A percentile compares a stretch with the other conserved stretches of the same genome.
These are phyloP conservation scores for Hanseniaspora sp. DNA, from an alignment of 1,139 yeast genomes.

Conservation along the genomic window DNA sequence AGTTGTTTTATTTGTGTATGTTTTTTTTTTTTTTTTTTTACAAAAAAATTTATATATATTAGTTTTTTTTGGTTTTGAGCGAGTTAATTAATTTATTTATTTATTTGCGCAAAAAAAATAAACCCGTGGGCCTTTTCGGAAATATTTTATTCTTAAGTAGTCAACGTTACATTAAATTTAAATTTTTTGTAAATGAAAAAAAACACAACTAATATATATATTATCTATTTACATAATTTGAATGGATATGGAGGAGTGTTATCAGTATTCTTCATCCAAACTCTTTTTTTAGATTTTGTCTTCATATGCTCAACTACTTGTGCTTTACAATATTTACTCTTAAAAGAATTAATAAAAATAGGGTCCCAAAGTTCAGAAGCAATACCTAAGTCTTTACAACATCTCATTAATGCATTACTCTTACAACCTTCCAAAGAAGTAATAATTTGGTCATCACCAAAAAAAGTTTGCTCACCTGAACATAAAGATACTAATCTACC, in stretches of 20 bases:
- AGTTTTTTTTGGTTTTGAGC: too few species aligned
- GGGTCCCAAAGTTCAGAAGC: slow-evolving; percentile 99
- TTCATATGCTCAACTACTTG: slow-evolving; percentile 70
- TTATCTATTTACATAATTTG: slow-evolving; percentile 18
- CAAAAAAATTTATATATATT: too few species aligned
- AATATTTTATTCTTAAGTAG: too few species aligned
- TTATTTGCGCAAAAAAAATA: too few species aligned
- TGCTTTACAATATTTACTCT: slow-evolving; percentile 65
- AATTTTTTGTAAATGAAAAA: too few species aligned
- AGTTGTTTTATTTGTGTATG: too few species aligned
- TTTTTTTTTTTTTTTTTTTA: too few species aligned
- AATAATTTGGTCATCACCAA: slow-evolving; percentile 75
- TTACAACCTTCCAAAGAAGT: slow-evolving; percentile 97
- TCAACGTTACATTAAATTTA: too few species aligned
- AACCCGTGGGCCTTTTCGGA: too few species aligned
- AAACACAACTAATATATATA: too few species aligned
- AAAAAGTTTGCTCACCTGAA: slow-evolving; percentile 91
- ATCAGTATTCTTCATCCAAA: background rate
- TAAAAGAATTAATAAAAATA: slow-evolving; percentile 68
- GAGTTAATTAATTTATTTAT: too few species aligned
- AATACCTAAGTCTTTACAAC: slow-evolving; percentile 92
- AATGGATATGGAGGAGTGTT: background rate
- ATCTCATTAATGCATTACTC: slow-evolving; percentile 91
- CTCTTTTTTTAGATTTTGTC: background rate
- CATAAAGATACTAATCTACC: slow-evolving; percentile 87